Percentiles rank a stretch among this genome's conserved stretches.
These are phyloP conservation scores for Knufia petricola DNA, from an alignment of 2,329 filamentous ascomycete species.

Conservation along the genomic window DNA sequence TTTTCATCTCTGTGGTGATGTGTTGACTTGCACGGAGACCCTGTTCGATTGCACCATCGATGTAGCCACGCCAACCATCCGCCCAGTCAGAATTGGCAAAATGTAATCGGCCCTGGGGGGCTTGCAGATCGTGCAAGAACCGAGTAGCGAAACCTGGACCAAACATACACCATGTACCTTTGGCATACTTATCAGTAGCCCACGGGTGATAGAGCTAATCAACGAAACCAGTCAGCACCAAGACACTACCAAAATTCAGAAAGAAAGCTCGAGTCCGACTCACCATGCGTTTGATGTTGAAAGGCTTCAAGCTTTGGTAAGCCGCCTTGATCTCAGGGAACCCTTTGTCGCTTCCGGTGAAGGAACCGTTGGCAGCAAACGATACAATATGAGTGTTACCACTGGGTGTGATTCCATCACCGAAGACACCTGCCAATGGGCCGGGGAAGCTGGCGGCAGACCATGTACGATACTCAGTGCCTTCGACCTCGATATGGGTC, in stretches of 20 bases:
- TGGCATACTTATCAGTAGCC: neutral
- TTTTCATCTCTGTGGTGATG: too few species aligned
- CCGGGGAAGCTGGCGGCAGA: neutral
- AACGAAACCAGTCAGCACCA: neutral
- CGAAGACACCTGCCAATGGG: neutral
- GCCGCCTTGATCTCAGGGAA: neutral
- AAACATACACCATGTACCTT: neutral
- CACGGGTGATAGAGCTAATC: neutral
- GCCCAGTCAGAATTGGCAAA: too few species aligned
- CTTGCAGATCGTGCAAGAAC: too few species aligned
- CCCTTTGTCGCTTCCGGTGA: too few species aligned
- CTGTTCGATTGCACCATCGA: too few species aligned
- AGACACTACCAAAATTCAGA: neutral
- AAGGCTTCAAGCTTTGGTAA: neutral
- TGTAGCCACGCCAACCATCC: too few species aligned
- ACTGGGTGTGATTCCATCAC: neutral
- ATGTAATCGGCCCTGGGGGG: too few species aligned
- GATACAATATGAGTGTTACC: neutral
- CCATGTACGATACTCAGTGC: neutral
- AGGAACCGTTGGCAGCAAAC: too few species aligned
- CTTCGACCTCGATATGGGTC: slow-evolving; percentile 22
- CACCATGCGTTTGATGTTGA: neutral
- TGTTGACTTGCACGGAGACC: too few species aligned
- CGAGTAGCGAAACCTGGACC: too few species aligned
- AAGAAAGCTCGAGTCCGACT: neutral